Conservation (phyloP, 148 eudicot genomes). For the Mesembryanthemum crystallinum region DNA sequence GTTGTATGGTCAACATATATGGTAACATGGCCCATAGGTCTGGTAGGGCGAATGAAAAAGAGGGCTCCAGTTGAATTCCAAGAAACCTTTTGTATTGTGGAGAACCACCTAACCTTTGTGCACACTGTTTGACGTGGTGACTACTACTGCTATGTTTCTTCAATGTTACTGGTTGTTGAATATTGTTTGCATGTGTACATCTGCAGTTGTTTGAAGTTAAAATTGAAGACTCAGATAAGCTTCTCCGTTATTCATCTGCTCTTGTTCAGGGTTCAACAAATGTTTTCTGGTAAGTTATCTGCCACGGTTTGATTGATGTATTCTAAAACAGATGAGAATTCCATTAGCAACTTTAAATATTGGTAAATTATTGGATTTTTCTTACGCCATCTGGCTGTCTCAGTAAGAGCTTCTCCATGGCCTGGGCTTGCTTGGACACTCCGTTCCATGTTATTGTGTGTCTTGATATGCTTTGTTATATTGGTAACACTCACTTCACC, state of each 20-base stretch:
- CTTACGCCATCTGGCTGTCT: neutral
- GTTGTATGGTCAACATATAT: no score
- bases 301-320: neutral
- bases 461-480: neutral
- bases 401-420: neutral
- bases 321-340: neutral
- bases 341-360: neutral
- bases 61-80: neutral
- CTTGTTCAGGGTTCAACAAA: slow-evolving; percentile 96
- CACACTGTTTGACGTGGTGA: neutral
- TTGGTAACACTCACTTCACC: neutral
- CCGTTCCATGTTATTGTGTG: neutral
- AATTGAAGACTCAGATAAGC: slow-evolving; percentile 75
- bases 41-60: neutral
- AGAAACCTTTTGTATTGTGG: neutral
- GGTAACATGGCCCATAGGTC: neutral
- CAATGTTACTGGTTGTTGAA: neutral
- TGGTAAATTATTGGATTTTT: neutral
- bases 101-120: neutral
- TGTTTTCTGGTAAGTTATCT: slow-evolving; percentile 73
- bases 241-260: slow-evolving; percentile 93
- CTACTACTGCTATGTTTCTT: neutral
- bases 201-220: slow-evolving; percentile 87
- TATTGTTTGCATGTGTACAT: neutral
- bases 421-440: neutral